A percentile compares a stretch with the other conserved stretches of the same genome.
phyloP scores from a whole-genome alignment of 768 basidiomycete species.

The Sistotremastrum niveocremeum region DNA sequence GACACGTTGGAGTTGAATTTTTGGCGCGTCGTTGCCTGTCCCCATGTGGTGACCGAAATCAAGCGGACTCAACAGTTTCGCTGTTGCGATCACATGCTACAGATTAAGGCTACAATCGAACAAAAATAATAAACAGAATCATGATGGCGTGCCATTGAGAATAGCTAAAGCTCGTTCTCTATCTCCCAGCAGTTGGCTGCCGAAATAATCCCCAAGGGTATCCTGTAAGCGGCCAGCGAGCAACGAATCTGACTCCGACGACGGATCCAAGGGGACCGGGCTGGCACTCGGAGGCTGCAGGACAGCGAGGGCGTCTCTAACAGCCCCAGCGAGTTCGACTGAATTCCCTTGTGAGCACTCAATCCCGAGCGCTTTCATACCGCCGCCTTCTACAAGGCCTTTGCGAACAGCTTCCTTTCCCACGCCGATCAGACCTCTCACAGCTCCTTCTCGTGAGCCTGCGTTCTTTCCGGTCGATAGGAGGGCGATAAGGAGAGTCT shows the following conservation, averaged over 20 bases:
- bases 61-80: background rate
- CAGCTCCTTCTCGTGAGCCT: conserved; percentile 81
- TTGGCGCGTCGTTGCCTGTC: no score
- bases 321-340: conserved; percentile 37
- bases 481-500: conserved; percentile 82
- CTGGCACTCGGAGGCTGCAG: conserved; percentile 45
- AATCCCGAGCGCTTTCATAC: conserved; percentile 58
- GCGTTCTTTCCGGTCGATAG: conserved; percentile 56
- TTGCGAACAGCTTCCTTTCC: conserved; percentile 77
- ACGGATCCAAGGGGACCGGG: conserved; percentile 41
- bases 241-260: conserved; percentile 33
- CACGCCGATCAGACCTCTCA: conserved; percentile 74
- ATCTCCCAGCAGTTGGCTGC: conserved; percentile 40
- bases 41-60: no score
- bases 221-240: conserved; percentile 35
- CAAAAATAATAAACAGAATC: no score
- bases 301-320: conserved; percentile 45
- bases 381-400: conserved; percentile 70
- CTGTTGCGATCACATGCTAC: background rate
- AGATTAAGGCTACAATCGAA: no score
- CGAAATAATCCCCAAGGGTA: conserved; percentile 49
- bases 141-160: no score
- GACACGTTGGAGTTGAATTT: no score
- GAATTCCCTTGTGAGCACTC: conserved; percentile 39
- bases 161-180: conserved; percentile 38